phyloP scores from a whole-genome alignment of 108 stramenopile species.

The Hondaea fermentalgiana region DNA sequence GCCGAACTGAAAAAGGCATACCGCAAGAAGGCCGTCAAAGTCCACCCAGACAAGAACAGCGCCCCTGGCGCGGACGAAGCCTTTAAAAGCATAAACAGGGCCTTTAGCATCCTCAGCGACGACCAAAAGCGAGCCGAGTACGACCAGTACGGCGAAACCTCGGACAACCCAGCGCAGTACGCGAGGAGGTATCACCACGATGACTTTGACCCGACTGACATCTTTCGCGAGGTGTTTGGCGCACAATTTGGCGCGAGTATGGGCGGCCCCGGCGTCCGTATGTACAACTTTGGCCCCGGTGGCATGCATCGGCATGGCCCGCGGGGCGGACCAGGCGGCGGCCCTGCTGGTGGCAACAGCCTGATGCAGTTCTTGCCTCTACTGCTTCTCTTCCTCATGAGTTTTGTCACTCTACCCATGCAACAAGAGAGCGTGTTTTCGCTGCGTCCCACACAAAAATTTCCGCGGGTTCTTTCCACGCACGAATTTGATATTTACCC shows the following conservation, averaged over 20 bases:
- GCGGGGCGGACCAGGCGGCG: background rate
- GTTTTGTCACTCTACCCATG: background rate
- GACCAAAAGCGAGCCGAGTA: background rate
- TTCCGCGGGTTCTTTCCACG: background rate
- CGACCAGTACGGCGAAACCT: background rate
- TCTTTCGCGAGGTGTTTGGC: conserved; percentile 10
- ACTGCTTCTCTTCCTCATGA: background rate
- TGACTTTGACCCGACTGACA: background rate
- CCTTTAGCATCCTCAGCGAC: background rate
- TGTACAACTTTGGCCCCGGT: conserved; percentile 7
- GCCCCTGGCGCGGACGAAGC: conserved; percentile 17
- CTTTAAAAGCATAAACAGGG: background rate
- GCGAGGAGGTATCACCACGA: background rate
- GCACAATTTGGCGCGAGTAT: background rate
- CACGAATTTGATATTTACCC: background rate
- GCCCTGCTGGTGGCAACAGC: background rate
- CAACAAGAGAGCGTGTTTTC: background rate
- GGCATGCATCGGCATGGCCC: background rate
- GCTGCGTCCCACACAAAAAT: background rate
- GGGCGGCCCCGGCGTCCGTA: background rate
- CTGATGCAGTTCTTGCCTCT: background rate
- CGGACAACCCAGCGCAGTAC: conserved; percentile 18
- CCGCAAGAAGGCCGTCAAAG: conserved; percentile 4
- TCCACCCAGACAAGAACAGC: conserved; percentile 23
- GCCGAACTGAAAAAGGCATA: conserved; percentile 16